Evolutionary conservation across 225 moss, liverwort and hornwort species (phyloP).

Genomic region (Pleurozium schreberi): DNA sequence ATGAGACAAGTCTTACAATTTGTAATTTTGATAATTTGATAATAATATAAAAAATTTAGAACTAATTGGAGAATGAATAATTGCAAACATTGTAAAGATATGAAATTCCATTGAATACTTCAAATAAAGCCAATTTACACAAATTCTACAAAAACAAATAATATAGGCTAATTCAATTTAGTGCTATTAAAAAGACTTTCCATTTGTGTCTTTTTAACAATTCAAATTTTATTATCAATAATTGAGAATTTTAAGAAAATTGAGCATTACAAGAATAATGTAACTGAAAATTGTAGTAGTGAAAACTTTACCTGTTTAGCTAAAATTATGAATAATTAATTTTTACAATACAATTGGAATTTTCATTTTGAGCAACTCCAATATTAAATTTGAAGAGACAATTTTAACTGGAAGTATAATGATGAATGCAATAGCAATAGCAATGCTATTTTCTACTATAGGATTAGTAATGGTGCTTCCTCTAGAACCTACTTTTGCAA

Average conservation of each 20-base stretch:
- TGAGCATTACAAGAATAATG: background rate
- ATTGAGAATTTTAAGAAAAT: too few species aligned
- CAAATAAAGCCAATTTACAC: background rate
- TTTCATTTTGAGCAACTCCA: background rate
- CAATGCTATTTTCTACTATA: slow-evolving; percentile 17
- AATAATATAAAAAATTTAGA: background rate
- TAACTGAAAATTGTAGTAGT: background rate
- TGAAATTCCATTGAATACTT: too few species aligned
- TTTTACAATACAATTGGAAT: rapidly evolving
- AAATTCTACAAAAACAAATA: too few species aligned
- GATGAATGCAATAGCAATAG: slow-evolving; percentile 31
- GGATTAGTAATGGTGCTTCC: slow-evolving; percentile 16
- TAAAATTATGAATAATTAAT: background rate
- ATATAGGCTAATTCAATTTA: background rate
- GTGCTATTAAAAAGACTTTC: background rate
- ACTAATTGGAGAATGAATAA: background rate
- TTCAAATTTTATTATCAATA: too few species aligned
- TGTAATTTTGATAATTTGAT: background rate
- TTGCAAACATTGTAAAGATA: background rate
- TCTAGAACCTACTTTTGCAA: background rate
- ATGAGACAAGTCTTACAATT: background rate
- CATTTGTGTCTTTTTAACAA: too few species aligned
- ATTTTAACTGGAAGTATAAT: background rate
- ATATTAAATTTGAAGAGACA: background rate
- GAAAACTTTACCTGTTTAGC: background rate